Base-by-base conservation (phyloP, 179 eudicot genomes). In the Drosera spatulata region DNA sequence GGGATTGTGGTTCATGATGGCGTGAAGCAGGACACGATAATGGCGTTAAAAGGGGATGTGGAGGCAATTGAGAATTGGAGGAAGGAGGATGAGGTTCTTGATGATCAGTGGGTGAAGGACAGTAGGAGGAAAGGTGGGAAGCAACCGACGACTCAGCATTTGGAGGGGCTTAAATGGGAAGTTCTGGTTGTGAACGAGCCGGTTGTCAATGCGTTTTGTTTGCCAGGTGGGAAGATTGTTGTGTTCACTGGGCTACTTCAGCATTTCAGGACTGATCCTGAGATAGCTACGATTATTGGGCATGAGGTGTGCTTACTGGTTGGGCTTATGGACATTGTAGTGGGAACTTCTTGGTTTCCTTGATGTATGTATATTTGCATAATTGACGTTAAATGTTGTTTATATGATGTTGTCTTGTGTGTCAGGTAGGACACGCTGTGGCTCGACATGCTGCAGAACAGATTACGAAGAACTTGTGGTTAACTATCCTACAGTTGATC, bases 221-320 rank as follows among this genome's bases (percentile, higher is more conserved):
- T 88, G 79, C 96, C 97, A 2, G 95, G 97, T 63, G 97, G 97
- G 47, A 91, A 91, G 82, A 85, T 91, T 73, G 97, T 91, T 53
- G 95, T 91, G 41, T 91, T 81, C 47, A 91, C 96, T 2, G 96
- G 97, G 6, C 70, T 88, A 82, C 75, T 91, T 37, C 68, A 79
- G 54, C 83, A 85, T 69, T 88, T 88, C 40, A 56, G 15, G 37
- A 55, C 82, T 0, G 95, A 91, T 83, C 73, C 80, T 51, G 96
- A 91, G 71, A 69, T 91, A 37, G 97, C 97, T 61, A 91, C 97
- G 2, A 73, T 91, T 39, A 77, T 91, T 60, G 88, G 91, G 57
- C 97, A 91, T 71, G 97, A 91, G 96, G 97, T 91, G 80, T 73
- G 39, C 44, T 22, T 43, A 0, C 8, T 43, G 33, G 33, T 22